phyloP scores from a whole-genome alignment of 176 grass and related monocot genomes.

The Carex littledalei region DNA sequence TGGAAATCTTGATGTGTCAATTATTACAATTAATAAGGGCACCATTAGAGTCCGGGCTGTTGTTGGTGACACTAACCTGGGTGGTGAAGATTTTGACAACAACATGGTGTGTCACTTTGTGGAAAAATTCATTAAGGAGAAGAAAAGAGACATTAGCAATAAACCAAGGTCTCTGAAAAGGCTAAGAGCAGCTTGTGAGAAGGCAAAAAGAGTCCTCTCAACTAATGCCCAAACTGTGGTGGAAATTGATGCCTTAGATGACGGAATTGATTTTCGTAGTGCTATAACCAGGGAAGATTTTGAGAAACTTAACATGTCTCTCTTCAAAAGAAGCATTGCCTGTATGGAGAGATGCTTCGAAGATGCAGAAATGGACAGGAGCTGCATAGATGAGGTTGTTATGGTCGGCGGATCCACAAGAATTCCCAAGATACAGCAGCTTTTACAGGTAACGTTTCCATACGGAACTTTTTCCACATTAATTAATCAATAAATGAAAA shows the following conservation, averaged over 20 bases:
- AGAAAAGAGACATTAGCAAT: background rate
- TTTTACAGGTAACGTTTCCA: background rate
- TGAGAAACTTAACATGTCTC: background rate
- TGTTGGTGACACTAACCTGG: constrained; percentile 11
- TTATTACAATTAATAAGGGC: background rate
- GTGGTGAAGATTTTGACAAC: constrained; percentile 20
- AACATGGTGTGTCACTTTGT: constrained; percentile 10
- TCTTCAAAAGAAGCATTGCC: background rate
- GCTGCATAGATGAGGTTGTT: constrained; percentile 12
- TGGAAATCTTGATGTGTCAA: constrained; percentile 1
- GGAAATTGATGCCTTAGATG: constrained; percentile 21
- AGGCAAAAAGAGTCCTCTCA: constrained; percentile 14
- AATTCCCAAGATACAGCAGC: constrained; percentile 9
- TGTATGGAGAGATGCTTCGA: background rate
- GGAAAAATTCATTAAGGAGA: constrained; percentile 7
- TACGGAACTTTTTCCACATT: background rate
- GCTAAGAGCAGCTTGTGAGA: constrained; percentile 9
- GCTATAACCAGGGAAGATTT: background rate
- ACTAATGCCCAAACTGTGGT: constrained; percentile 10
- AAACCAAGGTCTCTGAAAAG: constrained; percentile 11
- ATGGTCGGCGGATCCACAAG: background rate
- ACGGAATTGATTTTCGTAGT: constrained; percentile 7
- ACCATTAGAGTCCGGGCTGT: constrained; percentile 1
- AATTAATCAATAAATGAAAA: too few relatives aligned
- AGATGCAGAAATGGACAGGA: constrained; percentile 5